Conservation (phyloP, 768 basidiomycete genomes). For the Pleurotus tuoliensis region DNA sequence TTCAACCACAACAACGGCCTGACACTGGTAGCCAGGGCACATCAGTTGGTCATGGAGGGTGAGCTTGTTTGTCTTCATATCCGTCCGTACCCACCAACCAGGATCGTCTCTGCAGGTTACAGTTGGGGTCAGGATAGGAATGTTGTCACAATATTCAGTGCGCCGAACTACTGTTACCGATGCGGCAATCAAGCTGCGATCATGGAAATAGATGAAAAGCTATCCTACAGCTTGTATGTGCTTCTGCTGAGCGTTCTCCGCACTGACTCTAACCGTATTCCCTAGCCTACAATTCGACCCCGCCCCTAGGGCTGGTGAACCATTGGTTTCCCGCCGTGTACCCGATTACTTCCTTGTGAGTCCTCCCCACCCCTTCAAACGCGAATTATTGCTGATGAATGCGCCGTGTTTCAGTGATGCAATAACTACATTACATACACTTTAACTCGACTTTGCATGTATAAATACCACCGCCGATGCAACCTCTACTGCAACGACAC, state of each 20-base stretch:
- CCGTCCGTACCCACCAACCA: not conserved
- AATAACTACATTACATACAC: conserved; percentile 6
- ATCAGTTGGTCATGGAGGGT: conserved; percentile 98
- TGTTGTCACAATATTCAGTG: conserved; percentile 99
- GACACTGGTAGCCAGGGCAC: conserved; percentile 90
- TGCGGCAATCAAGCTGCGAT: conserved; percentile 99
- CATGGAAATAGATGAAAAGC: conserved; percentile 99
- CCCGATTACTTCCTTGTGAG: conserved; percentile 91
- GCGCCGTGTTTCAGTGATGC: not conserved
- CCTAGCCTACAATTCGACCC: conserved; percentile 98
- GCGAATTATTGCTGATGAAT: too few relatives aligned
- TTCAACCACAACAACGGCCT: conserved; percentile 99
- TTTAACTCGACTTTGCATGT: conserved; percentile 3
- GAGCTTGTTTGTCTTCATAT: conserved; percentile 22
- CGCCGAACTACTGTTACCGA: conserved; percentile 99
- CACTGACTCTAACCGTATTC: not conserved
- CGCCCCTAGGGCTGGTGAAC: conserved; percentile 97
- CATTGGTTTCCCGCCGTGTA: conserved; percentile 92
- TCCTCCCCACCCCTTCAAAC: conserved; percentile 10
- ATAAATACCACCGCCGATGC: conserved; percentile 3
- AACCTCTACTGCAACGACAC: not conserved
- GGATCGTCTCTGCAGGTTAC: conserved; percentile 47
- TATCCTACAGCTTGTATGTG: conserved; percentile 90
- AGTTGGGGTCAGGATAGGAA: conserved; percentile 99
- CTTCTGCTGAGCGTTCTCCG: conserved; percentile 8